A percentile compares a stretch with the other conserved stretches of the same genome.
Conservation (phyloP, 106 monocot genomes). For the Allium fistulosum region DNA sequence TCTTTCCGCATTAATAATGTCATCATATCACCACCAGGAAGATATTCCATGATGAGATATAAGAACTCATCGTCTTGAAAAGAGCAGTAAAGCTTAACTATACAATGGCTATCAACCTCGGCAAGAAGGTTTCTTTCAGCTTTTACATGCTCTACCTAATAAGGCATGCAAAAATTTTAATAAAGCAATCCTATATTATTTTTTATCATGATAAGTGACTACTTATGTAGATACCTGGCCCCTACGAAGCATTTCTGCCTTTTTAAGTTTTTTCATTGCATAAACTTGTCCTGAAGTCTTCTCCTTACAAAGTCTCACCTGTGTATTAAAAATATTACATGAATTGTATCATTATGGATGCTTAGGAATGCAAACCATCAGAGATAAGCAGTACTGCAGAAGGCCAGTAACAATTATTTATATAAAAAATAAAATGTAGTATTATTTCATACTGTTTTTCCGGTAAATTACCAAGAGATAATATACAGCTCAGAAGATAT, state of each 20-base stretch:
- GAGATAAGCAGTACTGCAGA: no score
- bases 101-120: slow-evolving; percentile 67
- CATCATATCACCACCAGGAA: slow-evolving; percentile 89
- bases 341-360: no score
- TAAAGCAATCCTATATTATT: no score
- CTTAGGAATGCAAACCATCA: no score
- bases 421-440: no score
- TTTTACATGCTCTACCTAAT: slow-evolving; percentile 76
- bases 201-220: no score
- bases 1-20: slow-evolving; percentile 81
- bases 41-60: slow-evolving; percentile 86
- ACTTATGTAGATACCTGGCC: slow-evolving; percentile 39
- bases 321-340: slow-evolving; percentile 1
- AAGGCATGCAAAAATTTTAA: not conserved
- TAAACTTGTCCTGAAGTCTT: slow-evolving; percentile 45
- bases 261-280: slow-evolving; percentile 66
- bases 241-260: slow-evolving; percentile 68
- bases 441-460: no score
- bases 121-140: slow-evolving; percentile 84
- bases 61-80: slow-evolving; percentile 80
- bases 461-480: no score
- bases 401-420: no score
- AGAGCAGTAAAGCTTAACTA: slow-evolving; percentile 75
- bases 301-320: slow-evolving; percentile 73
- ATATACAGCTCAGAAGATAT: no score